Evolutionary conservation across 208 protist genomes (phyloP), one percentile per base, ranked within the genome.

Genomic region (Borovskyia barvae): DNA sequence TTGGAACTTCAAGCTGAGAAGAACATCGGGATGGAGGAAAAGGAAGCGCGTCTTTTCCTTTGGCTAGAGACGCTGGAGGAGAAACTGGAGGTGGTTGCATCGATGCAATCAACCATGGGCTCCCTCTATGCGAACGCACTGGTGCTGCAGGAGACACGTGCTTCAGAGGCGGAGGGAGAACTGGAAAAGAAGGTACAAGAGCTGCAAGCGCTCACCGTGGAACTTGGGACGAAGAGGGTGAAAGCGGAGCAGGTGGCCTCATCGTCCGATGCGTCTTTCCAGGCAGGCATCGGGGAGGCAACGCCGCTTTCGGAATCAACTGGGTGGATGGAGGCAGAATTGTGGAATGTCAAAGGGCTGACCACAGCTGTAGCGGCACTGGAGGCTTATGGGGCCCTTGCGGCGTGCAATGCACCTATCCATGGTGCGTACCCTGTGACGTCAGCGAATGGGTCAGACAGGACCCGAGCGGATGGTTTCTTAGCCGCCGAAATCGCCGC

Each of bases 171-270:
- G 33, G 25, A 32, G 3, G 39, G 37, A 15, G 47, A 25, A 0
- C 39, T 63, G 19, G 51, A 29, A 1, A 15, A 28, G 11, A 55
- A 51, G 8, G 32, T 63, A n/a, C 48, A 58, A n/a, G 15, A 28
- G 4, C 19, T 71, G 25, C 64, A 71, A 41, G 32, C 39, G 3
- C 39, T 50, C 29, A 55, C 52, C n/a, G 33, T 63, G 24, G 35
- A 37, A 5, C 37, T 71, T 1, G 55, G 51, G 25, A 22, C 32
- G 8, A 45, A 55, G 33, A 2, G 56, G 28, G 48, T 20, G 26
- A 33, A 63, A 28, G 24, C 26, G 22, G 55, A 53, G 33, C 24
- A 11, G 9, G 37, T 19, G 24, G 24, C 43, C 9, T 7, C 30
- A 35, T 9, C 30, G 15, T 43, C 19, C 24, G 48, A 15, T 14